These are phyloP conservation scores for Emergomyces orientalis DNA, from an alignment of 2,329 filamentous ascomycete species.

Conservation along the genomic window DNA sequence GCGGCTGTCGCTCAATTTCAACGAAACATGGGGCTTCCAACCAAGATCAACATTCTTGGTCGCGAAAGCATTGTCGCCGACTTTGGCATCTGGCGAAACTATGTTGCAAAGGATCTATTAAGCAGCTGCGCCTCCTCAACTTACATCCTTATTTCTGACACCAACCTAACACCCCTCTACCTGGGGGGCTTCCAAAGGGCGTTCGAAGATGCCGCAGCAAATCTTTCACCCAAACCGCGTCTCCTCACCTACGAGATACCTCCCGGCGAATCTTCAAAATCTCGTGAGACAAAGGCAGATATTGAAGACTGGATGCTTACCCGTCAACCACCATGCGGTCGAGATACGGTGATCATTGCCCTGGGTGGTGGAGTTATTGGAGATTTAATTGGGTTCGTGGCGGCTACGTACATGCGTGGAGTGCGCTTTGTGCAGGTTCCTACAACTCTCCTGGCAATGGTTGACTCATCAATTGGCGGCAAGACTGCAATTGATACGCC, in stretches of 20 bases:
- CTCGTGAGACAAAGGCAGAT: conserved; percentile 82
- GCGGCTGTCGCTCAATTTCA: not conserved
- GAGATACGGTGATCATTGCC: conserved; percentile 90
- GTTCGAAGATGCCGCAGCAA: conserved; percentile 48
- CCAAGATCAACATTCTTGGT: conserved; percentile 70
- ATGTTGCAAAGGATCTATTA: conserved; percentile 72
- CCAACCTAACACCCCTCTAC: conserved; percentile 75
- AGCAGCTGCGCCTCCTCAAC: conserved; percentile 71
- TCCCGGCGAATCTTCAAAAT: conserved; percentile 89
- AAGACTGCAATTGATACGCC: conserved; percentile 98
- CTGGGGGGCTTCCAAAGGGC: conserved; percentile 62
- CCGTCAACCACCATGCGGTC: conserved; percentile 70
- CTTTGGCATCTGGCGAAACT: conserved; percentile 78
- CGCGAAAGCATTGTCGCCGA: conserved; percentile 87
- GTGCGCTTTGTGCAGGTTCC: conserved; percentile 94
- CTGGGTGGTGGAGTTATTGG: conserved; percentile 94
- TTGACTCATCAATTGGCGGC: conserved; percentile 94
- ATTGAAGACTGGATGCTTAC: conserved; percentile 97
- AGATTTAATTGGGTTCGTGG: conserved; percentile 95
- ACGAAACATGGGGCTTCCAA: conserved; percentile 31
- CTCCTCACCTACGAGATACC: conserved; percentile 79
- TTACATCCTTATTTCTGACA: conserved; percentile 94
- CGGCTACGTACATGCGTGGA: conserved; percentile 96
- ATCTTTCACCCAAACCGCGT: conserved; percentile 46
- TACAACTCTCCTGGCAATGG: conserved; percentile 90